Conservation (phyloP, 2,329 filamentous ascomycete species). For the Pestalotiopsis sp. region DNA sequence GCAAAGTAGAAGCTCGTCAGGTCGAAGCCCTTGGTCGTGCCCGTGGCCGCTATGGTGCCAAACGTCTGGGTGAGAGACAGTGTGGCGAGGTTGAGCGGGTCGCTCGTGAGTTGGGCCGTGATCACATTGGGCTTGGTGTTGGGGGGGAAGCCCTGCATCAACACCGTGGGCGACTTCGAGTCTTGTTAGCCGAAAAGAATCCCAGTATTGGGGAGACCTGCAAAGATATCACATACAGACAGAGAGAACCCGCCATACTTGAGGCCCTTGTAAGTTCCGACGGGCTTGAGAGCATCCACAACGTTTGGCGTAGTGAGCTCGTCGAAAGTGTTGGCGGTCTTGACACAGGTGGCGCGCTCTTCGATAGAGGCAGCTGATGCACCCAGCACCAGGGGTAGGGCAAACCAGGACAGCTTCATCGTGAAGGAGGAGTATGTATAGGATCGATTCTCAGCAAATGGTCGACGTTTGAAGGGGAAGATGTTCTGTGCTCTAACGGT, state of each 20-base stretch:
- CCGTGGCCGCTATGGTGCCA: neutral
- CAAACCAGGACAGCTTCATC: neutral
- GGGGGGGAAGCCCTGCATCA: neutral
- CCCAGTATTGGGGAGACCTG: neutral
- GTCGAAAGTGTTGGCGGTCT: neutral
- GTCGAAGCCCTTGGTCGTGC: neutral
- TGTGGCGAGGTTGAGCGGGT: neutral
- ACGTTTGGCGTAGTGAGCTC: neutral
- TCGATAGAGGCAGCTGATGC: neutral
- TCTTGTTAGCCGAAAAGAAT: neutral
- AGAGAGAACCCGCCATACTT: neutral
- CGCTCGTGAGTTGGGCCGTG: neutral
- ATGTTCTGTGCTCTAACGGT: neutral
- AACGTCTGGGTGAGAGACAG: neutral
- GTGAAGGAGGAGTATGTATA: neutral
- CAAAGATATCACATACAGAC: neutral
- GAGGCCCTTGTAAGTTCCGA: neutral
- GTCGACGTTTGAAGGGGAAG: neutral
- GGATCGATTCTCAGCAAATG: neutral
- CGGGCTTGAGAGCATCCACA: neutral
- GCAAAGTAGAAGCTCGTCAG: neutral
- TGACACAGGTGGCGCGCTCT: neutral
- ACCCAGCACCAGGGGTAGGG: neutral
- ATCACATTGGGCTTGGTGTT: neutral
- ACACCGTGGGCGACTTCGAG: neutral